Base-by-base conservation (phyloP, 108 stramenopile genomes). In the Discostella stelligeroides region DNA sequence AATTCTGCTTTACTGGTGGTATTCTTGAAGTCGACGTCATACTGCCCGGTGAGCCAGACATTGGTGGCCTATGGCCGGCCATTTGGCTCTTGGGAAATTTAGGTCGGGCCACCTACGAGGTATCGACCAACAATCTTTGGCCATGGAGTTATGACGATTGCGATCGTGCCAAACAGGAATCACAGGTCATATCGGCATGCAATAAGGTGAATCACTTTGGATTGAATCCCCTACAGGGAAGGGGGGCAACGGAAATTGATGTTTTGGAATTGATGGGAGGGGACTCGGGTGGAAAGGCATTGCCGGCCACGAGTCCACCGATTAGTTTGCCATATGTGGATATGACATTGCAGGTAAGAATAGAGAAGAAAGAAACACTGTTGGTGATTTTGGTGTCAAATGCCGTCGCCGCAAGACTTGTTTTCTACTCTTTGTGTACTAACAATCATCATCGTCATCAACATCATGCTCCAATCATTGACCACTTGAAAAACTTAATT, bases 1-100 rank as follows among this genome's bases (percentile, higher is more conserved):
- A 98, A 78, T 97, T 98, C 73, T 98, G 98, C 70, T 98, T 97
- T 68, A 96, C 96, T 11, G 98, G 98, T 41, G 98, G 98, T 10
- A 92, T 97, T 34, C 66, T 98, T 17, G 97, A 97, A 77, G 89
- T 97, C 30, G 86, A 88, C 70, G 88, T 95, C 6, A 84, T 90
- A 20, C 73, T 98, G n/a, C 98, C 98, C 2, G 98, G 98, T 10
- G 84, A 92, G 53, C 79, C 88, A 0, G 80, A 76, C 71, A 83
- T 94, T 51, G 68, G 76, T 56, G 47, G 97, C 8, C 65, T 98
- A 25, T 98, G 98, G 98, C 98, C 98, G 13, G 98, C 97, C 8
- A 76, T 97, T 48, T 98, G 98, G 98, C 82, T 98, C 55, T 67
- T 98, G 41, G 98, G 98, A 0, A 97, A 97, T 84, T 69, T 98